A percentile compares a stretch with the other conserved stretches of the same genome.
Conservation (phyloP, 495 filamentous ascomycete species). For the Penicillium turbatum region DNA sequence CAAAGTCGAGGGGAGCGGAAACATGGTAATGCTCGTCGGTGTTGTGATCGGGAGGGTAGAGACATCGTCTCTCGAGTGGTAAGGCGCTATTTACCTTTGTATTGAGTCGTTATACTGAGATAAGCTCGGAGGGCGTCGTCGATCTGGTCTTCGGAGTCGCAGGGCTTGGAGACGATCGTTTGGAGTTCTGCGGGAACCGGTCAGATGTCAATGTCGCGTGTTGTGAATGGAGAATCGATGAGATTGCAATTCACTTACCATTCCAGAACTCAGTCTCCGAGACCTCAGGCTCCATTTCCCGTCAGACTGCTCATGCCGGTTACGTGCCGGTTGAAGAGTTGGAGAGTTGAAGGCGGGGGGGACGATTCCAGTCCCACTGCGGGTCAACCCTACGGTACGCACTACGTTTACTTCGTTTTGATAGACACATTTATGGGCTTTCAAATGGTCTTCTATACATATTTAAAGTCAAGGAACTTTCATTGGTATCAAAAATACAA, state of each 20-base stretch:
- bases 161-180: slow-evolving; percentile 68
- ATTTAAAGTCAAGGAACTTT: slow-evolving; percentile 17
- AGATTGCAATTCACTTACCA: slow-evolving; percentile 51
- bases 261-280: slow-evolving; percentile 89
- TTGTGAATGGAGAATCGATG: neutral
- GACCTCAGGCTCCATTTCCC: slow-evolving; percentile 55
- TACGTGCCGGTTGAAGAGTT: slow-evolving; percentile 22
- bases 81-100: slow-evolving; percentile 52
- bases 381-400: slow-evolving; percentile 11
- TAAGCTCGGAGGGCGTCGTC: slow-evolving; percentile 83
- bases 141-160: slow-evolving; percentile 71
- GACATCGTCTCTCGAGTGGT: neutral
- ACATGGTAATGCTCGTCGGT: neutral
- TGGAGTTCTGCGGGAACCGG: slow-evolving; percentile 61
- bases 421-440: slow-evolving; percentile 1
- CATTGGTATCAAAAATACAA: slow-evolving; percentile 32
- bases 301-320: slow-evolving; percentile 41
- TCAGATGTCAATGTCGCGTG: slow-evolving; percentile 11
- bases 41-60: neutral
- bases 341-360: slow-evolving; percentile 27
- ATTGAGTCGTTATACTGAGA: slow-evolving; percentile 70
- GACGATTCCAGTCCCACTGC: slow-evolving; percentile 14
- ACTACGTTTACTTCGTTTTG: neutral
- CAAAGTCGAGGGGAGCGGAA: neutral
- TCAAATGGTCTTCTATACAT: neutral